Conservation (phyloP, 257 asterid species). For the Rhazya stricta region DNA sequence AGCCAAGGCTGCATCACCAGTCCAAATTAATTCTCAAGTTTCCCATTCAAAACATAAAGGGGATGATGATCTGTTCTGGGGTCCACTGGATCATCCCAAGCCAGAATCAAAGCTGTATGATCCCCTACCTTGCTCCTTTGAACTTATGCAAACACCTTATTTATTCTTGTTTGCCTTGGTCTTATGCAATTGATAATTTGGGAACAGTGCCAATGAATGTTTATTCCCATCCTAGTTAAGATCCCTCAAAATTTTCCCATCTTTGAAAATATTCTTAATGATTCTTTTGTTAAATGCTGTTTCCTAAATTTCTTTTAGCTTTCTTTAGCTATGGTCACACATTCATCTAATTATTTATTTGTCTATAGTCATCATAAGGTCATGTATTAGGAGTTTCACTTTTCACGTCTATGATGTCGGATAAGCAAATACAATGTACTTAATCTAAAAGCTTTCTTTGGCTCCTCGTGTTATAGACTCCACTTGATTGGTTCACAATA, state of each 20-base stretch:
- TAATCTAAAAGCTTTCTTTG: background rate
- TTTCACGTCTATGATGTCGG: background rate
- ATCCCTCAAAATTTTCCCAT: background rate
- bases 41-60: constrained; percentile 46
- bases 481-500: background rate
- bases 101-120: constrained; percentile 72
- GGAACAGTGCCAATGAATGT: background rate
- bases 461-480: background rate
- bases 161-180: background rate
- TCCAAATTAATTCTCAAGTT: constrained; percentile 41
- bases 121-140: constrained; percentile 15
- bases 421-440: background rate
- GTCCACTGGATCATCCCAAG: constrained; percentile 71
- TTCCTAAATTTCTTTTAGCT: background rate
- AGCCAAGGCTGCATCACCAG: constrained; percentile 60
- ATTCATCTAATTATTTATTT: background rate
- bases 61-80: constrained; percentile 98
- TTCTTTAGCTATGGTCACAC: background rate
- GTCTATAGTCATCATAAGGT: background rate
- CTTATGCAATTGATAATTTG: background rate
- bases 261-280: background rate
- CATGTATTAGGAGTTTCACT: background rate
- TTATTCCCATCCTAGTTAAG: background rate
- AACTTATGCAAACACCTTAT: background rate
- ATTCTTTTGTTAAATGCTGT: background rate